Base-by-base conservation (phyloP, 257 asterid genomes). In the Rubia yunnanensis region DNA sequence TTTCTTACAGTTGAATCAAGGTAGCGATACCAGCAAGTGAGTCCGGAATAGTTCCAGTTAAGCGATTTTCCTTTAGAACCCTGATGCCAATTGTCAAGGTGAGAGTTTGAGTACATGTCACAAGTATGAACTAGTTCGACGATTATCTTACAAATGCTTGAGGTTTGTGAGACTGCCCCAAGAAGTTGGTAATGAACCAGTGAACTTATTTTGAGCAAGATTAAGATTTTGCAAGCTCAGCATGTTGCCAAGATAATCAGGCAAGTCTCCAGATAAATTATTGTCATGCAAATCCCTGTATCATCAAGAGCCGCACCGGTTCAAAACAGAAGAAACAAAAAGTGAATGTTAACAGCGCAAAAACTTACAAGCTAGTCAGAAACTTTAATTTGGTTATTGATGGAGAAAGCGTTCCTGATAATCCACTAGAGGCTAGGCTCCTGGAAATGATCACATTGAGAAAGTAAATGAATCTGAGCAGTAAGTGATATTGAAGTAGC, bases 251-350 rank as follows among this genome's bases (percentile, higher is more conserved):
- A 92, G 69, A 72, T 78, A 85, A 74, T 85, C 86, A 27, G 98
- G 98, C 60, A 92, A 70, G 18, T 48, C 73, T 52, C 95, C 95
- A 3, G 86, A 77, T 5, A 92, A 77, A 70, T 72, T 78, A 81
- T 92, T 92, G 35, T 84, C 70, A 7, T 80, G 87, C 73, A 92
- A 78, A 70, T 92, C 92, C 85, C 98, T 92, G 91, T 67, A 74
- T 34, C 31, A 65, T 20, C 10, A 60, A 52, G 49, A 32, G 38
- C n/a, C 57, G 20, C 30, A 20, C 32, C 10, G n/a, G n/a, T 20
- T 14, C 44, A 56, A 20, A 55, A 67, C 20, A 1, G 20, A 68
- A 54, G 4, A 66, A 39, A 9, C 10, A 63, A 55, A 24, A 15
- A 39, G 67, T 24, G 5, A 60, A 34, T 34, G n/a, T 34, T 60